Evolutionary conservation across 2,329 filamentous ascomycete genomes (phyloP), one percentile per base, ranked within the genome.

Genomic region (Escovopsis weberi): DNA sequence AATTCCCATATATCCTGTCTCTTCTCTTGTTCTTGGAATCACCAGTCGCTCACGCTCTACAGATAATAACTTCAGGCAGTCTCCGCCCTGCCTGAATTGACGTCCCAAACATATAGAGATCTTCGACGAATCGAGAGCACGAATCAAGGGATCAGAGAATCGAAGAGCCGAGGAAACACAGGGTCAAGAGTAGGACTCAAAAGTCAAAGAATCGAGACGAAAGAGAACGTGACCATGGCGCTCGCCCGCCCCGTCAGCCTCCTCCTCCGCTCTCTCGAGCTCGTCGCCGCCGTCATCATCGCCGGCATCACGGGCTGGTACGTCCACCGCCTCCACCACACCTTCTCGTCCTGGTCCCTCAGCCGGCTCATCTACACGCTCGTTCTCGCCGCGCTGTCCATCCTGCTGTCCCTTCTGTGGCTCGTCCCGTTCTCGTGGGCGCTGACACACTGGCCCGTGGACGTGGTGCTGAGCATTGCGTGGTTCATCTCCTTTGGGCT

Each of bases 361-460:
- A 77, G 70, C 33, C 78, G 82, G 44, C 78, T 80, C 64, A 85
- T 88, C 62, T 88, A 85, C 66, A 75, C 81, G 38, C 74, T 82
- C 54, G 74, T 85, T 15, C 70, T 87, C 34, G 79, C 84, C 3
- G 78, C 69, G 18, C 54, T 88, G 15, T 75, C 78, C 11, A 75
- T 87, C 43, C 58, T 88, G 35, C 65, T 85, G n/a, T 68, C 75
- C 5, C 61, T 88, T 26, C 58, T 88, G 48, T 85, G 82, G 75
- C 67, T 87, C 26, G 68, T 88, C 35, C 84, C 84, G 2, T 83
- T 84, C 55, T 72, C 75, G 2, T 65, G 66, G 40, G 71, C 68
- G 38, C 85, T 87, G 59, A 69, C 78, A 47, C 72, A 80, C 59
- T 88, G 80, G 72, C 80, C 79, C 0, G 65, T 78, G 51, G 84